Base-by-base conservation (phyloP, 2,329 filamentous ascomycete genomes). In the Stachybotrys chlorohalonatus region DNA sequence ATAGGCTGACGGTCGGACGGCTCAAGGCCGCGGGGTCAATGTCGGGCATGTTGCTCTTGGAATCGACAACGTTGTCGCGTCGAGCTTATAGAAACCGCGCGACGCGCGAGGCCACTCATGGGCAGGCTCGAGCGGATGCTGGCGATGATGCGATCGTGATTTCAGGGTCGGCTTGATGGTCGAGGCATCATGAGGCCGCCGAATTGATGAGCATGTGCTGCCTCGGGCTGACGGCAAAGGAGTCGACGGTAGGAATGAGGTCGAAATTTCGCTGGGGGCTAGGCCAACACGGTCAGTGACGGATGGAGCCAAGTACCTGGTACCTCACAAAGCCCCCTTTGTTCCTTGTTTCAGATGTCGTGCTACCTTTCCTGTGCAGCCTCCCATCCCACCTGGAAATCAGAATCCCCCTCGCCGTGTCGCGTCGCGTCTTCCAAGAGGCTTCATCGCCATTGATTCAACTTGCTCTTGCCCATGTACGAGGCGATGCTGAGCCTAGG, bases 1-100 rank as follows among this genome's bases (percentile, higher is more conserved):
- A 75, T 54, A 84, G 75, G 68, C 72, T 78, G 67, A 79, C 68
- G 51, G 81, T 72, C 58, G 82, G 80, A 64, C 83, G 81, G 75
- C 82, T 85, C 64, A 87, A 71, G 60, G 84, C 83, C 74, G 84
- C 82, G 65, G 84, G 84, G 75, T 86, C 84, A 73, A 87, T 86
- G 73, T 86, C 84, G 64, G 83, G 83, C 83, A 86, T 86, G 60
- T 64, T 66, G 64, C 62, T 58, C 54, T 58, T 60, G 60, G 59
- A 59, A 59, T 63, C 61, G 65, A 60, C 61, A 64, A 62, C 63
- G 57, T 61, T 62, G 75, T 77, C 76, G 78, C 77, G 75, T 73
- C 72, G 74, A 68, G 68, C 69, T 65, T 63, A 66, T 58, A 59
- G 68, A 74, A 73, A 71, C 73, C 69, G 73, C 74, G 72, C 74